These are phyloP conservation scores for Turritis glabra DNA, from an alignment of 345 rosid species.

Conservation along the genomic window DNA sequence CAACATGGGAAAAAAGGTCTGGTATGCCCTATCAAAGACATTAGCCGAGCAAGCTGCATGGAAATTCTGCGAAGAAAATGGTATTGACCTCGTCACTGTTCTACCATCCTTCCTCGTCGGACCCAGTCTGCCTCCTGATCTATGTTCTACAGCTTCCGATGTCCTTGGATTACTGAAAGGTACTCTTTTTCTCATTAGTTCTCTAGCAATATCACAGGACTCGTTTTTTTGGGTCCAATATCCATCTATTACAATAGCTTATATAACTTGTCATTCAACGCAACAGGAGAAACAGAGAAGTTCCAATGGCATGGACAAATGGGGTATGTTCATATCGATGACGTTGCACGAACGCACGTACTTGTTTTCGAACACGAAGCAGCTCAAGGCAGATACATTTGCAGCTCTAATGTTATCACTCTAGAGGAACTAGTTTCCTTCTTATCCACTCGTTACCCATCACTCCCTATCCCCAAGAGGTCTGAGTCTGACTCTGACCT, in stretches of 20 bases:
- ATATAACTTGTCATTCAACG: not conserved
- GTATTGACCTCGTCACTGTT: constrained; percentile 63
- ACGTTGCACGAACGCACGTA: constrained; percentile 76
- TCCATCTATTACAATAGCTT: not conserved
- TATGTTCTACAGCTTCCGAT: constrained; percentile 79
- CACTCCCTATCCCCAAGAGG: constrained; percentile 63
- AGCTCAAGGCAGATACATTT: constrained; percentile 66
- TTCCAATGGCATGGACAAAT: constrained; percentile 83
- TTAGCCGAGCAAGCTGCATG: constrained; percentile 89
- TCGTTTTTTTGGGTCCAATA: not conserved
- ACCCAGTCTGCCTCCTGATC: constrained; percentile 71
- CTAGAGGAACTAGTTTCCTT: constrained; percentile 54
- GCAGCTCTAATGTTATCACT: constrained; percentile 61
- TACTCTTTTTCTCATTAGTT: constrained; percentile 5
- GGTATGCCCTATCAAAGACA: constrained; percentile 80
- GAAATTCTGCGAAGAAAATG: constrained; percentile 68
- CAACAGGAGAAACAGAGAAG: constrained; percentile 57
- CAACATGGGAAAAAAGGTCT: constrained; percentile 41
- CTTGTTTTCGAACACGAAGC: constrained; percentile 57
- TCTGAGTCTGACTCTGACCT: constrained; percentile 41
- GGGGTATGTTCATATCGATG: constrained; percentile 94
- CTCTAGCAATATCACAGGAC: not conserved
- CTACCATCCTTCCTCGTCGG: constrained; percentile 80
- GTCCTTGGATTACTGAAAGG: constrained; percentile 84
- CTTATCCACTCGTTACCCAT: constrained; percentile 61